Base-by-base conservation (phyloP, 2,329 filamentous ascomycete species). In the Bimuria novae-zelandiae region DNA sequence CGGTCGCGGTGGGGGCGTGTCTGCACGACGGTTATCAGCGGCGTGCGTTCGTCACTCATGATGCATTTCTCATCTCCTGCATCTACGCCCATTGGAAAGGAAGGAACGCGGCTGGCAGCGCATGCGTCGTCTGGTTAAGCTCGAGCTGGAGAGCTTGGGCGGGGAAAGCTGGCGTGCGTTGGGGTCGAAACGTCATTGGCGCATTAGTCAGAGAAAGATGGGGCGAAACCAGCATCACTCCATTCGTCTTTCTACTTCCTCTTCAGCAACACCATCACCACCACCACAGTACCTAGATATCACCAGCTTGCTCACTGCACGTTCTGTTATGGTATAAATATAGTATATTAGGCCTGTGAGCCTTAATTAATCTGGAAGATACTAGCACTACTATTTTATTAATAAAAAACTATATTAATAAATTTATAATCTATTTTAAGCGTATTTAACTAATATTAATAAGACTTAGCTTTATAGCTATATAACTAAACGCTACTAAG, bases 1-100 rank as follows among this genome's bases (percentile, higher is more conserved):
- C 75, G 71, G 51, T 72, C 68, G 86, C 61, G 85, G 78, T 63
- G 78, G 77, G 54, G 78, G 76, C 56, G 81, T 71, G 53, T 78
- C 79, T 61, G 80, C 54, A 89, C 83, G 46, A 82, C 85, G 63
- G 85, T 80, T 56, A 90, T 81, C 62, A 91, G 80, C 52, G 88
- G 88, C 45, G 86, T 89, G 51, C 77, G 79, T 76, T 90, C 87
- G 70, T 77, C 71, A 29, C 75, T 65, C 77, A 79, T 79, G 58
- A 52, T 68, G 17, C 33, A 49, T 55, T 71, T 69, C 44, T 70
- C 69, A 65, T 67, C 55, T 55, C 62, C 54, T 41, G 54, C 49
- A 27, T 35, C 41, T 52, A 57, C 53, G 52, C 51, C 32, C 57
- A 63, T 69, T 17, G 22, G 21, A 17, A 17, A 43, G 23, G 6